Evolutionary conservation across 345 rosid genomes (phyloP).

Genomic region (Triadica sebifera): DNA sequence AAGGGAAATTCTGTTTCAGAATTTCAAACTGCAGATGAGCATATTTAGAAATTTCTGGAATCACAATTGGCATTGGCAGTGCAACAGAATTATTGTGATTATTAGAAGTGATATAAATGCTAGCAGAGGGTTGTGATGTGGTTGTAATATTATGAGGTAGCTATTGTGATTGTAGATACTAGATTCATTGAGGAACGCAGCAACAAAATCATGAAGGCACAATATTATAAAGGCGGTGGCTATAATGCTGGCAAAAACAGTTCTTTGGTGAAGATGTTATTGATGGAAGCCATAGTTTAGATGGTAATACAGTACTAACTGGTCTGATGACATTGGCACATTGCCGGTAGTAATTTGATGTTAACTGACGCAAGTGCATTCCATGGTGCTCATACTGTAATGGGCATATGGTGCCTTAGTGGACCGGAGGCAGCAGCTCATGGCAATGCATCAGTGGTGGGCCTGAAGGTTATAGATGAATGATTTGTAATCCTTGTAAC

Average conservation of each 20-base stretch:
- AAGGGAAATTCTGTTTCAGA: neutral
- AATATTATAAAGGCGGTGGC: neutral
- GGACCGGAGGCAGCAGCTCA: neutral
- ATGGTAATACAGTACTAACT: neutral
- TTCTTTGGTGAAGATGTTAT: neutral
- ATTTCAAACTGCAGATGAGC: neutral
- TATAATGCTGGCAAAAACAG: neutral
- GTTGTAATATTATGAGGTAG: no score
- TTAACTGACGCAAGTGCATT: neutral
- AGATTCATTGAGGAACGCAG: neutral
- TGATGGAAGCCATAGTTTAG: neutral
- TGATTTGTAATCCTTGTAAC: neutral
- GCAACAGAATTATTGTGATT: neutral
- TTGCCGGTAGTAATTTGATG: neutral
- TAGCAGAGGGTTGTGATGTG: neutral
- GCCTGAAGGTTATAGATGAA: constrained; percentile 11
- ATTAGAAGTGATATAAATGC: neutral
- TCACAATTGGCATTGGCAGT: neutral
- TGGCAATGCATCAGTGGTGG: neutral
- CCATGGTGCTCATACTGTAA: neutral
- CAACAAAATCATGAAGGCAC: neutral
- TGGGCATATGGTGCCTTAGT: neutral
- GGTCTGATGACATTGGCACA: neutral
- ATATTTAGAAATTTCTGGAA: neutral
- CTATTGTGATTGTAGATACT: neutral